A percentile compares a stretch with the other conserved stretches of the same genome.
Conservation (phyloP, 1,139 yeast species). For the Geotrichum bryndzae region DNA sequence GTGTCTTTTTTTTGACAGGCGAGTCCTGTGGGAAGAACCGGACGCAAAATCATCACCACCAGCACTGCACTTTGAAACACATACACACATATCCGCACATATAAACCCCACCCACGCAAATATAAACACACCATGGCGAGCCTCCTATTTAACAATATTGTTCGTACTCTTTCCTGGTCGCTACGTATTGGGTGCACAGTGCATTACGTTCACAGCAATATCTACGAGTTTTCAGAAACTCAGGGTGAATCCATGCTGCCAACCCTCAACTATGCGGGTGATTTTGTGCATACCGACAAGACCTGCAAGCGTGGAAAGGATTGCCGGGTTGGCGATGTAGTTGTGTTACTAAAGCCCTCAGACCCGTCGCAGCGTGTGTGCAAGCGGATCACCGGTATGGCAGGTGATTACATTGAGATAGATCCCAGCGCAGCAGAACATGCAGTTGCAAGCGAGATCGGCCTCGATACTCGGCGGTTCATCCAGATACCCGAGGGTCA, state of each 20-base stretch:
- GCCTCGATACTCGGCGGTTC: conserved; percentile 7
- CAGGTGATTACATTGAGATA: conserved; percentile 75
- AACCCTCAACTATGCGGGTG: conserved; percentile 66
- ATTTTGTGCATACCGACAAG: conserved; percentile 76
- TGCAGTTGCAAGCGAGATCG: conserved; percentile 27
- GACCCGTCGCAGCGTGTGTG: conserved; percentile 84
- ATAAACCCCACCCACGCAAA: too few relatives aligned
- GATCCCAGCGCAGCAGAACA: conserved; percentile 49
- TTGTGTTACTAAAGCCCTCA: conserved; percentile 86
- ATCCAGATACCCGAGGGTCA: conserved; percentile 50
- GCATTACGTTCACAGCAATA: conserved; percentile 59
- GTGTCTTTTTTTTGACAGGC: background rate
- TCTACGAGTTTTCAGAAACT: conserved; percentile 75
- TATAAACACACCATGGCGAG: background rate
- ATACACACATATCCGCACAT: too few relatives aligned
- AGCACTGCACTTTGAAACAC: background rate
- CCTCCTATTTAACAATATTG: background rate
- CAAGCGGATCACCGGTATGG: conserved; percentile 91
- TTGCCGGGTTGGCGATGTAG: conserved; percentile 73
- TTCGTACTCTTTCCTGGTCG: conserved; percentile 28
- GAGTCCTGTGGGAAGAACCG: background rate
- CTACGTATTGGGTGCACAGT: conserved; percentile 62
- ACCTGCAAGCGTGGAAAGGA: conserved; percentile 51
- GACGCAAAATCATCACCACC: background rate
- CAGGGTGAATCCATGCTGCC: conserved; percentile 96